Conservation (phyloP, 345 rosid species). For the Populus tremula region DNA sequence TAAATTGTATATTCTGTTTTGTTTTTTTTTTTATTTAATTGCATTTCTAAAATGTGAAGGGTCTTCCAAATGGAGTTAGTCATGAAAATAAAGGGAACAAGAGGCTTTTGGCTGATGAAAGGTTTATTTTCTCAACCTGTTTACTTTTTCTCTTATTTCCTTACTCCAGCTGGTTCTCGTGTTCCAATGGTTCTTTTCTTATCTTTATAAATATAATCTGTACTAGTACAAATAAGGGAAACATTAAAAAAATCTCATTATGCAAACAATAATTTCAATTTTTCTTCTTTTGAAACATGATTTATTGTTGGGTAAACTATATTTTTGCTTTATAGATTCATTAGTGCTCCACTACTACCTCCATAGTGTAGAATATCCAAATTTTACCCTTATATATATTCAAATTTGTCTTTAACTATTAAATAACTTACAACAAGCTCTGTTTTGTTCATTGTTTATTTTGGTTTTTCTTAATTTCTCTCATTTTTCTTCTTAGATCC, state of each 20-base stretch:
- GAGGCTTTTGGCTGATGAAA: constrained; percentile 62
- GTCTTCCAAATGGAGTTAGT: constrained; percentile 74
- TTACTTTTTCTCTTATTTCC: neutral
- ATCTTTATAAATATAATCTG: neutral
- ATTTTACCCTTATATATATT: no score
- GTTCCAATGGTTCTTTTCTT: neutral
- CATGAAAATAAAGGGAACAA: constrained; percentile 88
- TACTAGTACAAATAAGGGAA: neutral
- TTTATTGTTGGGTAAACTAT: neutral
- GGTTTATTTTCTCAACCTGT: constrained; percentile 40
- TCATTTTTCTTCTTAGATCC: no score
- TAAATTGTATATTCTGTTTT: constrained; percentile 1
- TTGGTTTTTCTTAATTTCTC: no score
- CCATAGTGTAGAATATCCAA: no score
- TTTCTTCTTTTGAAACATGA: neutral
- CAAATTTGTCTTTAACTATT: no score
- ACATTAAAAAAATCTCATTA: neutral
- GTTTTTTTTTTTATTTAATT: constrained; percentile 9
- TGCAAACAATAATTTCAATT: neutral
- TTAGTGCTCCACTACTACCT: no score
- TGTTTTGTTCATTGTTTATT: no score
- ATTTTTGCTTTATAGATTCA: no score
- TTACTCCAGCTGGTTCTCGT: neutral
- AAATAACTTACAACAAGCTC: no score
- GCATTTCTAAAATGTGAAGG: constrained; percentile 42